A percentile compares a stretch with the other conserved stretches of the same genome.
phyloP scores from a whole-genome alignment of 768 basidiomycete genomes.

The Leccinum disarticulatum region DNA sequence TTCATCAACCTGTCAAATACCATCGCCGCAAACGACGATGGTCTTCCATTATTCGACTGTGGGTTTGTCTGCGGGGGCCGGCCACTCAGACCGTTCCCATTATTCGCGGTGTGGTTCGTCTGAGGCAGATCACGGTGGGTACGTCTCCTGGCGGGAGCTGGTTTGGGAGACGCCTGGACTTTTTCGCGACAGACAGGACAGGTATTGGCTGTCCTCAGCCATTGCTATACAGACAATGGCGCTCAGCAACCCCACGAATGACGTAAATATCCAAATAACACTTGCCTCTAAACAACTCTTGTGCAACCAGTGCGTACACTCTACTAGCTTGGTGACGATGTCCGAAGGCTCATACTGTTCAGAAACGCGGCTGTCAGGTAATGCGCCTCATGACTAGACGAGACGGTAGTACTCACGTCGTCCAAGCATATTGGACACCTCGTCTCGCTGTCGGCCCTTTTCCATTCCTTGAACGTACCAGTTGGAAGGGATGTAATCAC shows the following conservation, averaged over 20 bases:
- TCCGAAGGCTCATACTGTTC: constrained; percentile 65
- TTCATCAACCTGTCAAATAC: constrained; percentile 21
- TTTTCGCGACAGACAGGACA: constrained; percentile 80
- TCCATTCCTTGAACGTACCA: constrained; percentile 68
- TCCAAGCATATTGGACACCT: constrained; percentile 85
- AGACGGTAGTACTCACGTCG: constrained; percentile 53
- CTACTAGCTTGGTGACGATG: constrained; percentile 59
- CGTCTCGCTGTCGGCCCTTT: constrained; percentile 59
- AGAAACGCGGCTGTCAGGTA: constrained; percentile 4
- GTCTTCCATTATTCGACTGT: constrained; percentile 15
- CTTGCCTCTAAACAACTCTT: constrained; percentile 72
- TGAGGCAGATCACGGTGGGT: constrained; percentile 12
- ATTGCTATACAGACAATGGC: constrained; percentile 52
- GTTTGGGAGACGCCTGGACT: constrained; percentile 38
- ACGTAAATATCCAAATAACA: neutral
- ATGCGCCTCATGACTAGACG: neutral
- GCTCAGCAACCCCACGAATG: neutral
- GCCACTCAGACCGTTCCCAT: constrained; percentile 1
- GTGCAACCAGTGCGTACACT: constrained; percentile 82
- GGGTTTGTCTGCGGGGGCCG: constrained; percentile 7
- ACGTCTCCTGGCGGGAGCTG: constrained; percentile 23
- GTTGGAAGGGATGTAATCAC: constrained; percentile 60
- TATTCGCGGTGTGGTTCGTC: constrained; percentile 8
- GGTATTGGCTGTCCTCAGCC: constrained; percentile 72
- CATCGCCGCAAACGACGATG: constrained; percentile 18